Percentiles rank a stretch among this genome's conserved stretches.
phyloP scores from a whole-genome alignment of 2,329 filamentous ascomycete species.

The Stagonosporopsis chrysanthemi region DNA sequence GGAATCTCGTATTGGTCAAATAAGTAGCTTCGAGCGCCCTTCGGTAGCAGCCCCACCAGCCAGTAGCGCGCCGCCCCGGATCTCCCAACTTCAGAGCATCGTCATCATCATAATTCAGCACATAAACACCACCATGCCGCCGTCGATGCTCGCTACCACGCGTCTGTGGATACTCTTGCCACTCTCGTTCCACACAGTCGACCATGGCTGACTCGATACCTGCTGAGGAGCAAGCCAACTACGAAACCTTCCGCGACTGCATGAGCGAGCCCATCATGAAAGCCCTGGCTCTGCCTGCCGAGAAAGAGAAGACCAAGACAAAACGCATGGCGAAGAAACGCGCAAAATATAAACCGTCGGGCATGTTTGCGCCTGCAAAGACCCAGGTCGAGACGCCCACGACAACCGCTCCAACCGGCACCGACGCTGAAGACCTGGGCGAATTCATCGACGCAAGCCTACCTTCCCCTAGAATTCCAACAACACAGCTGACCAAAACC shows the following conservation, averaged over 20 bases:
- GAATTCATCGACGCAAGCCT: constrained; percentile 75
- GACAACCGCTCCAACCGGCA: constrained; percentile 11
- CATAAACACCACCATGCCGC: constrained; percentile 28
- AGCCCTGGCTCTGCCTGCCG: constrained; percentile 58
- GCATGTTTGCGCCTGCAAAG: constrained; percentile 15
- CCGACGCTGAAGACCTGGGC: constrained; percentile 71
- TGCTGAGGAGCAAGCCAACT: constrained; percentile 60
- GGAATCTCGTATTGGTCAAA: constrained; percentile 2
- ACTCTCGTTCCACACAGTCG: background rate
- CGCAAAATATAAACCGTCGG: constrained; percentile 40
- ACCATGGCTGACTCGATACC: constrained; percentile 43
- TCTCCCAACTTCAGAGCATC: constrained; percentile 27
- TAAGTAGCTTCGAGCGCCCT: constrained; percentile 24
- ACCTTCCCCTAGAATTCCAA: background rate
- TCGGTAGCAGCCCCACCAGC: constrained; percentile 18
- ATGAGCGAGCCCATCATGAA: constrained; percentile 74
- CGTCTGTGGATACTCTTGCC: background rate
- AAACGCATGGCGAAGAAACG: constrained; percentile 42
- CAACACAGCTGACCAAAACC: constrained; percentile 1
- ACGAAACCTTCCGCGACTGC: constrained; percentile 75
- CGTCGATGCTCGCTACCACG: constrained; percentile 8
- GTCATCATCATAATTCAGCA: constrained; percentile 28
- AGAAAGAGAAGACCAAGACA: constrained; percentile 56
- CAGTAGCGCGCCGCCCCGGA: constrained; percentile 26
- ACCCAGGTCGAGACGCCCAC: constrained; percentile 2